Evolutionary conservation across 2,329 filamentous ascomycete genomes (phyloP).

Genomic region (Metarhizium anisopliae): DNA sequence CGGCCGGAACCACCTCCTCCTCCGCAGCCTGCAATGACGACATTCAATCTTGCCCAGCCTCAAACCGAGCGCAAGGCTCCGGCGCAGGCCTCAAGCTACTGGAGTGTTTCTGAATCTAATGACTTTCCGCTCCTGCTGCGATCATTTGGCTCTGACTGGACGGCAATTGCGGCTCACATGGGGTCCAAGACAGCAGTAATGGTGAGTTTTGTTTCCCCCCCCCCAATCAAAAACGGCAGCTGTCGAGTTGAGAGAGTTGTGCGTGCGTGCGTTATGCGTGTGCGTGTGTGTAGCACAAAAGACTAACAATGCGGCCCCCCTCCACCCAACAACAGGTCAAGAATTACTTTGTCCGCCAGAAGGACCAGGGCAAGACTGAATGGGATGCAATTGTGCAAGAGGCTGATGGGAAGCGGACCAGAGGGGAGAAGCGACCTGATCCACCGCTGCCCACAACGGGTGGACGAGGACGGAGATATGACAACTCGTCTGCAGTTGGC

Average conservation of each 20-base stretch:
- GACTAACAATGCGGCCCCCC: conserved; percentile 7
- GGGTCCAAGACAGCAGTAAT: conserved; percentile 80
- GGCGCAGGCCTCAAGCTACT: conserved; percentile 67
- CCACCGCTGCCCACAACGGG: conserved; percentile 47
- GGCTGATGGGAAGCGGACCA: conserved; percentile 45
- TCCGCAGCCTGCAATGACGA: conserved; percentile 36
- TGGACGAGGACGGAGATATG: conserved; percentile 41
- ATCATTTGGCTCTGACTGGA: conserved; percentile 74
- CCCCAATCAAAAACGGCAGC: not conserved
- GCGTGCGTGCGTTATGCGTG: not conserved
- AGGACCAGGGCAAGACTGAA: conserved; percentile 48
- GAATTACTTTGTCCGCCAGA: conserved; percentile 58
- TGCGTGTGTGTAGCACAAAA: not conserved
- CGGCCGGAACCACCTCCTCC: conserved; percentile 43
- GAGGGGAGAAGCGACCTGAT: conserved; percentile 51
- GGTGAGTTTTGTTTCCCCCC: conserved; percentile 41
- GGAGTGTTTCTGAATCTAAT: conserved; percentile 73
- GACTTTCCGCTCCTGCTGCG: conserved; percentile 66
- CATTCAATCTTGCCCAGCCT: conserved; percentile 39
- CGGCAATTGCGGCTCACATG: conserved; percentile 67
- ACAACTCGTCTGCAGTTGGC: conserved; percentile 24
- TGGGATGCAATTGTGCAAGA: conserved; percentile 53
- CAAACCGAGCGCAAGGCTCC: conserved; percentile 42
- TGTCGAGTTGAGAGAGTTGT: conserved; percentile 2
- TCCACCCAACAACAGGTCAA: conserved; percentile 42